Conservation (phyloP, 2,329 filamentous ascomycete species). For the Didymella pomorum region DNA sequence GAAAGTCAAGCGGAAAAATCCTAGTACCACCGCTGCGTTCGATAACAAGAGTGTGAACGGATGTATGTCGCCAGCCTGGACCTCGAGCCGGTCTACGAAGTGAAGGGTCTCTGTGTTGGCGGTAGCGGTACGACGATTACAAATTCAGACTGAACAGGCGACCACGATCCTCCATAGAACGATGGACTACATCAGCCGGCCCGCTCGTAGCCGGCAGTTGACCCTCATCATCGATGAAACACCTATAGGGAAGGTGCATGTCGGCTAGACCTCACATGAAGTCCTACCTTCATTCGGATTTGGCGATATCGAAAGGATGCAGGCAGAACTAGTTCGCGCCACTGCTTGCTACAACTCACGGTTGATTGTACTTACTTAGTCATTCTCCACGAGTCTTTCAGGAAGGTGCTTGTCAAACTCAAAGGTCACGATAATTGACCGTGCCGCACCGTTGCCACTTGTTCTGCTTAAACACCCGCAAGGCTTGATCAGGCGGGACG, state of each 20-base stretch:
- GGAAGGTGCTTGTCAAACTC: slow-evolving; percentile 4
- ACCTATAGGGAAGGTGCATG: slow-evolving; percentile 12
- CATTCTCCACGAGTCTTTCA: neutral
- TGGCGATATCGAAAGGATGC: slow-evolving; percentile 4
- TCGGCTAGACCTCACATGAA: neutral
- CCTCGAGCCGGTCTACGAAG: neutral
- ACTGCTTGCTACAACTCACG: neutral
- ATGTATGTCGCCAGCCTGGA: slow-evolving; percentile 17
- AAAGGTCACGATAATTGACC: neutral
- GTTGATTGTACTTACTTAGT: neutral
- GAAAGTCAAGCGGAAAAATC: neutral
- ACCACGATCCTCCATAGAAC: too few species aligned
- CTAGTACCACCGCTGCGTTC: neutral
- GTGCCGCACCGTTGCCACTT: slow-evolving; percentile 8
- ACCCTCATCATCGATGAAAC: neutral
- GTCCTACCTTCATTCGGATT: neutral
- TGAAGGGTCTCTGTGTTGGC: too few species aligned
- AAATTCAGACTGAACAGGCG: too few species aligned
- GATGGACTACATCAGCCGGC: neutral
- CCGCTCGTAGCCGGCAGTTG: slow-evolving; percentile 4
- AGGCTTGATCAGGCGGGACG: slow-evolving; percentile 14
- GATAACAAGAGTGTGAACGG: slow-evolving; percentile 3
- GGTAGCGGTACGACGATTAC: too few species aligned
- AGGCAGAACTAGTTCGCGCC: slow-evolving; percentile 1
- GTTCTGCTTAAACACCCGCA: neutral